Conservation (phyloP, 441 rosid species). For the Oxalis stricta region DNA sequence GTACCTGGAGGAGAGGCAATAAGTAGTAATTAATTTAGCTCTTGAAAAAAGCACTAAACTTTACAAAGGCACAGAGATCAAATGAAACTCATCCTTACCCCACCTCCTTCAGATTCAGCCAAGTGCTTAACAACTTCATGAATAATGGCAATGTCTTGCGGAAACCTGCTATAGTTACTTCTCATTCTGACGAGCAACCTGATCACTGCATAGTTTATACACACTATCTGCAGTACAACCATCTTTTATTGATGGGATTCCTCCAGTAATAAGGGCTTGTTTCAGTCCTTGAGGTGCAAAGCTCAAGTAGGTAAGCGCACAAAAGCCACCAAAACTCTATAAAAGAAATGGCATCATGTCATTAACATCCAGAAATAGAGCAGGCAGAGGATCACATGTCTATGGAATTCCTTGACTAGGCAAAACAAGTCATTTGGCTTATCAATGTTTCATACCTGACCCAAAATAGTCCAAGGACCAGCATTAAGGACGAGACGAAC, state of each 20-base stretch:
- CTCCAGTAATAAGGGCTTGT: slow-evolving; percentile 89
- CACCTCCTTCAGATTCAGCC: slow-evolving; percentile 74
- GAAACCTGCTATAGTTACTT: slow-evolving; percentile 88
- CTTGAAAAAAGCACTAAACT: slow-evolving; percentile 5
- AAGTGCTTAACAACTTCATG: slow-evolving; percentile 48
- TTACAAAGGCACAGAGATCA: background rate
- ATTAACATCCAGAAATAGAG: background rate
- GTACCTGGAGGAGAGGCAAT: slow-evolving; percentile 33
- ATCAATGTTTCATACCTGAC: slow-evolving; percentile 75
- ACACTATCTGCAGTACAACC: slow-evolving; percentile 65
- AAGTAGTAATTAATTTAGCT: slow-evolving; percentile 1
- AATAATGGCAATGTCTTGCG: slow-evolving; percentile 59
- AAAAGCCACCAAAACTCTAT: slow-evolving; percentile 92
- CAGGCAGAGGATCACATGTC: background rate
- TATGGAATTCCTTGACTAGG: too few relatives aligned
- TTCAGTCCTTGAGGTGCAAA: slow-evolving; percentile 83
- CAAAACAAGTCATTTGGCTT: too few relatives aligned
- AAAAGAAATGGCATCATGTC: slow-evolving; percentile 5
- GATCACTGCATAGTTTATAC: slow-evolving; percentile 44
- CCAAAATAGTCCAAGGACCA: slow-evolving; percentile 73
- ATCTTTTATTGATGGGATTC: slow-evolving; percentile 67
- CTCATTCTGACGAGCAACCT: slow-evolving; percentile 52
- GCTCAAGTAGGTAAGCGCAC: slow-evolving; percentile 81
- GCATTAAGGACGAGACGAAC: slow-evolving; percentile 65
- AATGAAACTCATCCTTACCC: slow-evolving; percentile 33